A percentile compares a stretch with the other conserved stretches of the same genome.
Conservation (phyloP, 495 filamentous ascomycete genomes). For the Lasiosphaeria hispida region DNA sequence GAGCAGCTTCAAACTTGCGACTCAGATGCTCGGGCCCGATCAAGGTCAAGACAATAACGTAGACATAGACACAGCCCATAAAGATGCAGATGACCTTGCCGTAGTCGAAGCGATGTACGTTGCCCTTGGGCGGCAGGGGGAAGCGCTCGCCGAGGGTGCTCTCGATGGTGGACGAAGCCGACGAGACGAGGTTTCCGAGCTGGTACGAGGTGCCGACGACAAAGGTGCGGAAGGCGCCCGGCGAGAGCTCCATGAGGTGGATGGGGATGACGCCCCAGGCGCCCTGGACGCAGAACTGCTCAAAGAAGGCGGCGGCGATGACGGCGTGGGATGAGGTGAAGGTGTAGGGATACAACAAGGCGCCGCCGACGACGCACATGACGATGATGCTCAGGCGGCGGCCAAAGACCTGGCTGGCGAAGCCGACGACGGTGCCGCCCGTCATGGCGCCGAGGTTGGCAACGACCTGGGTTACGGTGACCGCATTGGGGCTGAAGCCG, state of each 20-base stretch:
- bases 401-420: constrained; percentile 76
- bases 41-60: constrained; percentile 71
- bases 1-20: constrained; percentile 61
- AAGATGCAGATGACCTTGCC: constrained; percentile 92
- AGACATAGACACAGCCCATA: constrained; percentile 87
- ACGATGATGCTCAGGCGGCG: constrained; percentile 78
- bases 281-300: constrained; percentile 87
- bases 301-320: constrained; percentile 85
- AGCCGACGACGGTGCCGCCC: constrained; percentile 76
- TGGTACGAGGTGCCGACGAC: constrained; percentile 83
- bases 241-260: constrained; percentile 84
- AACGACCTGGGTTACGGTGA: constrained; percentile 82
- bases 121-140: constrained; percentile 58
- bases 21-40: constrained; percentile 73
- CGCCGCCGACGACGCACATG: constrained; percentile 73
- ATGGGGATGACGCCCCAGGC: constrained; percentile 85
- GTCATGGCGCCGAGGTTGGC: constrained; percentile 79
- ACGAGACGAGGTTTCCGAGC: constrained; percentile 79
- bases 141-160: constrained; percentile 78
- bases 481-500: constrained; percentile 63
- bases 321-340: constrained; percentile 58
- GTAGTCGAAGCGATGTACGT: constrained; percentile 65
- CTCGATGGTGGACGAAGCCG: constrained; percentile 79
- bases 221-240: constrained; percentile 78
- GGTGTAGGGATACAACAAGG: constrained; percentile 78